Percentiles rank a stretch among this genome's conserved stretches.
Conservation (phyloP, 2,329 filamentous ascomycete genomes). For the Colletotrichum tofieldiae region DNA sequence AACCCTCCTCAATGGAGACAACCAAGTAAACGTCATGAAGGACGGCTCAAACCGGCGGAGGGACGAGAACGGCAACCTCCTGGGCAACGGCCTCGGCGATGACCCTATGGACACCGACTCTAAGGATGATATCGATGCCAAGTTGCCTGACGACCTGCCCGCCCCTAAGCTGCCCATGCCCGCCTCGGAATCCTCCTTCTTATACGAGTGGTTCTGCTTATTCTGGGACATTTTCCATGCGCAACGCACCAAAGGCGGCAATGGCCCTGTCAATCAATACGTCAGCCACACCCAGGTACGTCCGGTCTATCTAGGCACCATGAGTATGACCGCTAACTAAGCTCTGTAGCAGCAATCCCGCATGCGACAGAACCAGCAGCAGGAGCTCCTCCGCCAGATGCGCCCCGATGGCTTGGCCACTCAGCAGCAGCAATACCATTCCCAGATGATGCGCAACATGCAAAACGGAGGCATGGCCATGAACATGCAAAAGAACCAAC, state of each 20-base stretch:
- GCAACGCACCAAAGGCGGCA: constrained; percentile 79
- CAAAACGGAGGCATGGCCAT: constrained; percentile 73
- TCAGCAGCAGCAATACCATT: constrained; percentile 69
- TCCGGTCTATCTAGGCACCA: constrained; percentile 47
- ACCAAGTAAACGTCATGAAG: constrained; percentile 77
- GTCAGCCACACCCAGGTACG: constrained; percentile 86
- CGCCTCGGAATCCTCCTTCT: constrained; percentile 81
- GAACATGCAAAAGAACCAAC: constrained; percentile 71
- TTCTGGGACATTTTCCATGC: constrained; percentile 97
- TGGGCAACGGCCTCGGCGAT: constrained; percentile 79
- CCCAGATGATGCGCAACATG: constrained; percentile 78
- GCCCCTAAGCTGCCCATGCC: constrained; percentile 78
- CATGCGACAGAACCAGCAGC: constrained; percentile 82
- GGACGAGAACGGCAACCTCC: constrained; percentile 76
- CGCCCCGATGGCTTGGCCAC: constrained; percentile 70
- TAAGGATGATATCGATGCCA: constrained; percentile 82
- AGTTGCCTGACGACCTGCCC: constrained; percentile 86
- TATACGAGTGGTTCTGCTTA: constrained; percentile 97
- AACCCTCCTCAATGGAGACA: constrained; percentile 77
- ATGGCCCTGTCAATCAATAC: constrained; percentile 79
- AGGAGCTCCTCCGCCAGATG: constrained; percentile 82
- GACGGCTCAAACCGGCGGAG: constrained; percentile 79
- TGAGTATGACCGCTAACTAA: constrained; percentile 37
- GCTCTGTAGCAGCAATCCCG: constrained; percentile 74
- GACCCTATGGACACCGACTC: constrained; percentile 87